phyloP scores from a whole-genome alignment of 768 basidiomycete genomes.

The Amanita pseudoporphyria region DNA sequence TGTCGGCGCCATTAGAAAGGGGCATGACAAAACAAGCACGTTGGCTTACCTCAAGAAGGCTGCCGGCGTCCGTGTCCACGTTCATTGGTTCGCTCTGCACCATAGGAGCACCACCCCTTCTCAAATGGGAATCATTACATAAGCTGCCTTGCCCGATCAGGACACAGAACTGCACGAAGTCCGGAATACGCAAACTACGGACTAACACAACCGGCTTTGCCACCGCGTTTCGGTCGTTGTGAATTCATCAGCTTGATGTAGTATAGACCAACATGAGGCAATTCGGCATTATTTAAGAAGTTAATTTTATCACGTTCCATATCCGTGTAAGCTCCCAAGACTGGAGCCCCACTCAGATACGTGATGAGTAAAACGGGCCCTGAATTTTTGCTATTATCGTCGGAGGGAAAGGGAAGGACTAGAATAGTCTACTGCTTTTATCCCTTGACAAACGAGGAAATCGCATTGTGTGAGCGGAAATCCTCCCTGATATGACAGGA shows the following conservation, averaged over 20 bases:
- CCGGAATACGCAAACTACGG: too few species aligned
- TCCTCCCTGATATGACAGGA: background rate
- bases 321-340: background rate
- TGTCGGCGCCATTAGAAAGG: constrained; percentile 10
- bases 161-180: too few species aligned
- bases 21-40: background rate
- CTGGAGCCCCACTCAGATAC: background rate
- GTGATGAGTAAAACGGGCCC: background rate
- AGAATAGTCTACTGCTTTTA: background rate
- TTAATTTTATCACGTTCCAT: background rate
- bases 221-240: too few species aligned
- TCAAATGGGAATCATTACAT: background rate
- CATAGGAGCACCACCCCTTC: background rate
- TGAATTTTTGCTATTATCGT: background rate
- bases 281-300: background rate
- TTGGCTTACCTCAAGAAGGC: constrained; percentile 22
- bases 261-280: background rate
- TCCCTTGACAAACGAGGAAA: background rate
- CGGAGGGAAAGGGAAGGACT: background rate
- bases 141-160: background rate
- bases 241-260: background rate
- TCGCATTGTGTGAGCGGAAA: background rate
- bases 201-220: background rate
- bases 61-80: constrained; percentile 14
- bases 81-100: background rate